Evolutionary conservation across 163 green algal species (phyloP), one percentile per base, ranked within the genome.

Genomic region (Scenedesmus sp.): DNA sequence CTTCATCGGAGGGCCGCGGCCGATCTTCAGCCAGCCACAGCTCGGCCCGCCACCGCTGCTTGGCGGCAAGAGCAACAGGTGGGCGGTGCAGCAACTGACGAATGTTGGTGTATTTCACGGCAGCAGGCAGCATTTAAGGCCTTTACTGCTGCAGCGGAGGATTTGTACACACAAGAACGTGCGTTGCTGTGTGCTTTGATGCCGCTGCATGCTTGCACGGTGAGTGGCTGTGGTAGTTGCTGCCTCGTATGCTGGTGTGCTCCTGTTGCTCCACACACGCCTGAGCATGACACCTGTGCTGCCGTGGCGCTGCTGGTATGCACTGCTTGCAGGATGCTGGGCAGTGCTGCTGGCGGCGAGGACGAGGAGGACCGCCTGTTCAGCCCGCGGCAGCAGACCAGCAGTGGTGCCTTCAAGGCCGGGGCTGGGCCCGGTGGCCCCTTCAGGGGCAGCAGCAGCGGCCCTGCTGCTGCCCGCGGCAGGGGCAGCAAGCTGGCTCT

Each of bases 321-420:
- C 2, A 20, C 9, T n/a, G 64, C 64, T 13, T 13, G 23, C 23
- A 79, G 70, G 70, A 23, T 79, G 70, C 70, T 79, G 23, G 77
- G 46, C 77, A 84, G 77, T 56, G 34, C 77, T 84, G 77, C 77
- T 84, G 77, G 34, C 12, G 77, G 77, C 1, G 77, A 84, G 77
- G 77, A 83, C 23, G 34, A 82, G 5, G 64, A 46, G 52, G 67
- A 84, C 52, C 66, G 67, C 16, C 67, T 90, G 67, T 90, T 90
- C 86, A 90, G 86, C 86, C 54, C 86, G 54, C 59, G 86, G 83
- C 83, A 88, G 57, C 57, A 88, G 26, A 56, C 83, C 8, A 88
- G 10, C 83, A 74, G 57, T 16, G 82, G 4, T 18, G 66, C 66
- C 70, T 52, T 79, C 56, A 73, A 52, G 56, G 54, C 5, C 54